Conservation (phyloP, 2,329 filamentous ascomycete genomes). For the Epichloe amarillans region DNA sequence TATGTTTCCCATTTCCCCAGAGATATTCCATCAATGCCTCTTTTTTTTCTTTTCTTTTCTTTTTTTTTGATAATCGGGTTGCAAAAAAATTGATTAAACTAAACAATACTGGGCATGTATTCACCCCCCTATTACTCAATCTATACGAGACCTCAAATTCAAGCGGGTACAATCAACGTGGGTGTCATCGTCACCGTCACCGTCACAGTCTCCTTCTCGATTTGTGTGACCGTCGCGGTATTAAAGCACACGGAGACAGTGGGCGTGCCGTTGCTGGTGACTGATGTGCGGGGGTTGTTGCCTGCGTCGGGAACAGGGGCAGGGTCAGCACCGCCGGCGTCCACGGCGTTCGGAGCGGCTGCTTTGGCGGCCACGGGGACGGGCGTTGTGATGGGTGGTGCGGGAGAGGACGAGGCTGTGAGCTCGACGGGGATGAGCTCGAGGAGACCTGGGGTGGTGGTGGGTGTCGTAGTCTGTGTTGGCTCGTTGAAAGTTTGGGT, state of each 20-base stretch:
- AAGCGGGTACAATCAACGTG: slow-evolving; percentile 6
- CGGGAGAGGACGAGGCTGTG: neutral
- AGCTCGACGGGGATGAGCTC: slow-evolving; percentile 16
- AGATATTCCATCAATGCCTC: too few relatives aligned
- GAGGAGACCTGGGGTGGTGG: slow-evolving; percentile 12
- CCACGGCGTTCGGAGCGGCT: slow-evolving; percentile 5
- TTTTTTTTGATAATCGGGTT: too few relatives aligned
- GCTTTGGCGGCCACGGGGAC: neutral
- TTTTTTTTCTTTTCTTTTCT: accelerated
- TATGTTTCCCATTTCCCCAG: too few relatives aligned
- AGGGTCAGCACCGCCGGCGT: neutral
- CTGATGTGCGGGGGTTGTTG: slow-evolving; percentile 11
- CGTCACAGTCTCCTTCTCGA: slow-evolving; percentile 16
- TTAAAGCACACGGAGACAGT: slow-evolving; percentile 22
- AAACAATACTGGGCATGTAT: too few relatives aligned
- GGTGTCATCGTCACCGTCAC: slow-evolving; percentile 23
- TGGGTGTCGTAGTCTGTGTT: slow-evolving; percentile 2
- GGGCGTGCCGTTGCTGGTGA: slow-evolving; percentile 16
- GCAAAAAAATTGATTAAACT: too few relatives aligned
- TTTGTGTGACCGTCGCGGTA: slow-evolving; percentile 24
- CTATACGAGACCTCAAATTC: neutral
- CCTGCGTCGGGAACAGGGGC: neutral
- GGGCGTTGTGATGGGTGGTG: slow-evolving; percentile 1
- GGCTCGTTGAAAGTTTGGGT: slow-evolving; percentile 16
- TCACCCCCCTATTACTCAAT: too few relatives aligned